Evolutionary conservation across 208 protist species (phyloP), one percentile per base, ranked within the genome.

Genomic region (Crithidia expoeki): DNA sequence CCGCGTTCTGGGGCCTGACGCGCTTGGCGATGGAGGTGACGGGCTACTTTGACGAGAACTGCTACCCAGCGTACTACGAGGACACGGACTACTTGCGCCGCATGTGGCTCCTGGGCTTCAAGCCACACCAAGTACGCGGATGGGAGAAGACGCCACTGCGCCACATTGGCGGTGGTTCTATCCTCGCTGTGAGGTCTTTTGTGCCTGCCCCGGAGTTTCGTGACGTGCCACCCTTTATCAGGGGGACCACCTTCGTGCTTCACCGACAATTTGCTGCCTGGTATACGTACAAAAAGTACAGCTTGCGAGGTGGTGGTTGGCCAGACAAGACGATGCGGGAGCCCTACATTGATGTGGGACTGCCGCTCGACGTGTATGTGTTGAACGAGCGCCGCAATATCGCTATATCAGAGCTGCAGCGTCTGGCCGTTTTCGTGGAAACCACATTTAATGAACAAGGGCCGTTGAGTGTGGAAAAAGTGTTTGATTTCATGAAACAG

Each of bases 11-110:
- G 40, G 50, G 52, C 10, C 16, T 83, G 27, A 76, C 73, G 9
- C 81, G 72, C 7, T 57, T 80, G 23, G 68, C 74, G 4, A 63
- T 86, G 19, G 50, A 53, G 32, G 64, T 60, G 49, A 68, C 64
- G 27, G 76, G 72, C 28, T 81, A 68, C 60, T 74, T 80, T 28
- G 76, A 83, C 47, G 76, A 86, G 36, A 86, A 81, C 32, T 69
- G 56, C 64, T 83, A 73, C 44, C 73, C 72, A 16, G 70, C 61
- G n/a, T 74, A 74, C 55, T 67, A 74, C 76, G 83, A 17, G n/a
- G 72, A 80, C 34, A 44, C 44, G 23, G 77, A 86, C 55, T 67
- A 65, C 27, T 52, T 52, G 11, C 59, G 44, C 23, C 73, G 76
- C 6, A 23, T 69, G 47, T 23, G 25, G 2, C 10, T 65, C 12